Conservation (phyloP, 768 basidiomycete species). For the Leucocoprinus birnbaumii region DNA sequence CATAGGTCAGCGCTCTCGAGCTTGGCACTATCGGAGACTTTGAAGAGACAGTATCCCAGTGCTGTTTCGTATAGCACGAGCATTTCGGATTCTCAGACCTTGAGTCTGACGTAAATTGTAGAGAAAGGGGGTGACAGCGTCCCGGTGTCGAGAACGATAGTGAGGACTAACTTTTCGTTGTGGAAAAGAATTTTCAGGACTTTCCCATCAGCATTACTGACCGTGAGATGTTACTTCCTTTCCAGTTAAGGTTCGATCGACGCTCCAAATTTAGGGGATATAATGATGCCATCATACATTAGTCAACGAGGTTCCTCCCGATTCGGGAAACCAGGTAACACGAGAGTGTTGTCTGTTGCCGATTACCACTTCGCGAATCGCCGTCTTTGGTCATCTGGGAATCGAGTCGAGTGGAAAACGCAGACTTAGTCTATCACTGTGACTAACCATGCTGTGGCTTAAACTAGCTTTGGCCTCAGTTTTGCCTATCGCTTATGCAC, state of each 20-base stretch:
- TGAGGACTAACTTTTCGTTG: slow-evolving; percentile 21
- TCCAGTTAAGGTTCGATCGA: not conserved
- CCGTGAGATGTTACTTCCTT: slow-evolving; percentile 25
- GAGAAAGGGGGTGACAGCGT: not conserved
- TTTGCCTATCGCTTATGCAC: slow-evolving; percentile 1
- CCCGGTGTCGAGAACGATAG: slow-evolving; percentile 17
- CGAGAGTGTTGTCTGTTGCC: too few relatives aligned
- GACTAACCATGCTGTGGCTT: slow-evolving; percentile 7
- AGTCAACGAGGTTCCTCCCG: too few relatives aligned
- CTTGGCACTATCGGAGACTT: slow-evolving; percentile 87
- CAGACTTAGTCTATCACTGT: not conserved
- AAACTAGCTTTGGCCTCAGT: not conserved
- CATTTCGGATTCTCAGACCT: slow-evolving; percentile 49
- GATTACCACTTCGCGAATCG: too few relatives aligned
- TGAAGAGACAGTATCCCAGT: slow-evolving; percentile 97
- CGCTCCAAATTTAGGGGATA: not conserved
- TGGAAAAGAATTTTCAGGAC: slow-evolving; percentile 25
- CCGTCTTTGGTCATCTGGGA: not conserved
- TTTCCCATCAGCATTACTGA: slow-evolving; percentile 22
- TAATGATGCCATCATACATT: too few relatives aligned
- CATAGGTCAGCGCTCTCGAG: slow-evolving; percentile 82
- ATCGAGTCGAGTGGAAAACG: not conserved
- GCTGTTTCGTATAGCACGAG: slow-evolving; percentile 96
- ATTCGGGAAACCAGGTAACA: too few relatives aligned
- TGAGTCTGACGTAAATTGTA: slow-evolving; percentile 8